Evolutionary conservation across 2,329 filamentous ascomycete species (phyloP).

Genomic region (Elsinoe fawcettii): DNA sequence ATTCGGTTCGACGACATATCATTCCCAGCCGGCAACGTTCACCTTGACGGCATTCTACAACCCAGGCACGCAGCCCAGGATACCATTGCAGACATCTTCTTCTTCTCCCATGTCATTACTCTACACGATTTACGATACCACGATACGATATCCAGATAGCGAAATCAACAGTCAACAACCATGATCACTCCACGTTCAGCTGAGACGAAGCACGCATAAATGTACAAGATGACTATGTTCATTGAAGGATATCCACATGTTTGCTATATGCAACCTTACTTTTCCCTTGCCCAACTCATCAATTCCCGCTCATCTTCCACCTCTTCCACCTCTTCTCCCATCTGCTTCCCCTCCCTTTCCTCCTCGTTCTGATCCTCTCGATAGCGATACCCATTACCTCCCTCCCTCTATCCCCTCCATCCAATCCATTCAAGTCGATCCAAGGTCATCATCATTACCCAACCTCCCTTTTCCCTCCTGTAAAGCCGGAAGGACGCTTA

Average conservation of each 20-base stretch:
- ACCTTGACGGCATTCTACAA: background rate
- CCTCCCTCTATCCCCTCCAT: background rate
- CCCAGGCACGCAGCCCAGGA: background rate
- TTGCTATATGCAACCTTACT: background rate
- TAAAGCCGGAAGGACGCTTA: background rate
- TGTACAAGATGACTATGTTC: background rate
- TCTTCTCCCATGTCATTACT: background rate
- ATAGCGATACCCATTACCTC: background rate
- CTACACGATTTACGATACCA: slow-evolving; percentile 2
- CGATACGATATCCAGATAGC: slow-evolving; percentile 2
- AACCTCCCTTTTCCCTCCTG: background rate
- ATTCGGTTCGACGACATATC: too few relatives aligned
- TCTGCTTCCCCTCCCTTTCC: background rate
- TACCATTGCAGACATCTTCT: background rate
- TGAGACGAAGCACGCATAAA: too few relatives aligned
- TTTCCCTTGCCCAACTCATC: background rate
- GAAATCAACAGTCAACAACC: background rate
- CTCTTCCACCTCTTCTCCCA: background rate
- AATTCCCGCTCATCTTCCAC: too few relatives aligned
- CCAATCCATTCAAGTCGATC: background rate
- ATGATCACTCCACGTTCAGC: too few relatives aligned
- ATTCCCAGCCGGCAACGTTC: background rate
- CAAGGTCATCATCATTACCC: background rate
- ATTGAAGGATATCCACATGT: slow-evolving; percentile 1
- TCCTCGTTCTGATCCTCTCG: background rate